Percentiles rank a stretch among this genome's conserved stretches.
Conservation (phyloP, 805 yeast species). For the Metschnikowia lachancei region DNA sequence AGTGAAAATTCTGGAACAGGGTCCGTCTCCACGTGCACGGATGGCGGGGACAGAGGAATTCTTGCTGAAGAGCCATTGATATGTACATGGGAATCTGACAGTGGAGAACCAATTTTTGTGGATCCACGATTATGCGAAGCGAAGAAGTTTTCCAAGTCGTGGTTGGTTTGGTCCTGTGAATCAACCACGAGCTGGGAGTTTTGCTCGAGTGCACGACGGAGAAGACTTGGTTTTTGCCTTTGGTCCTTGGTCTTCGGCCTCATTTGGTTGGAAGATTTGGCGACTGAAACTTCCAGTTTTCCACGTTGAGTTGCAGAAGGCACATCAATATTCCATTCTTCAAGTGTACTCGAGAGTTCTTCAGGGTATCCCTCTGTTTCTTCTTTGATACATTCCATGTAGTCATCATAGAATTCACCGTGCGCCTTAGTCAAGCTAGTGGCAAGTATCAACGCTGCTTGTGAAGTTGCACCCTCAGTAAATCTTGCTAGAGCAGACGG, state of each 20-base stretch:
- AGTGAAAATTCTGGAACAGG: background rate
- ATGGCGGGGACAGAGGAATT: constrained; percentile 4
- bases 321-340: constrained; percentile 10
- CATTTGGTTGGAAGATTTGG: background rate
- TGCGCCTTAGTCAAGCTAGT: constrained; percentile 12
- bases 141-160: background rate
- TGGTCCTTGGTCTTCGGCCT: background rate
- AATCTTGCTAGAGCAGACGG: constrained; percentile 2
- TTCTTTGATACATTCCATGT: constrained; percentile 3
- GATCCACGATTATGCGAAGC: background rate
- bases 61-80: background rate
- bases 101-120: background rate
- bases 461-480: background rate
- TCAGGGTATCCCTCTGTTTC: constrained; percentile 10
- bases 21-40: background rate
- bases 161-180: background rate
- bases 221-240: constrained; percentile 2
- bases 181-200: constrained; percentile 8
- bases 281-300: background rate
- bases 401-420: constrained; percentile 1
- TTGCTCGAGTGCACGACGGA: constrained; percentile 14
- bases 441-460: constrained; percentile 13
- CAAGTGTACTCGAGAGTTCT: constrained; percentile 3
- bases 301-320: background rate
- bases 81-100: background rate